Conservation (phyloP, 2,329 filamentous ascomycete genomes). For the Epichloe bromicola region DNA sequence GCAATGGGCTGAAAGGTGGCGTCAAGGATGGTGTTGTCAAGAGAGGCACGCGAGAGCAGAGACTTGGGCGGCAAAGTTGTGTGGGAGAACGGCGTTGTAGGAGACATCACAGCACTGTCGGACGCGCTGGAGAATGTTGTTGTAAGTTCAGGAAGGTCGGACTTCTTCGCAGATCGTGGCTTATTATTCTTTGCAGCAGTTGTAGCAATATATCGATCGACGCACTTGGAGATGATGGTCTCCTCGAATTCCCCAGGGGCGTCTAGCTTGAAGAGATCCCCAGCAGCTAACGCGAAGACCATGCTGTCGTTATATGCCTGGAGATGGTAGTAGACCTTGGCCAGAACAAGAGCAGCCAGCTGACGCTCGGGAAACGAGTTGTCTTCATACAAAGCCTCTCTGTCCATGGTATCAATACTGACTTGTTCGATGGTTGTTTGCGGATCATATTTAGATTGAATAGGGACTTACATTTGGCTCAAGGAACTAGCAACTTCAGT, state of each 20-base stretch:
- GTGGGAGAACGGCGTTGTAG: conserved; percentile 90
- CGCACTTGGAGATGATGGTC: conserved; percentile 96
- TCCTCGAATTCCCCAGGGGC: conserved; percentile 91
- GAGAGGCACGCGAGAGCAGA: conserved; percentile 70
- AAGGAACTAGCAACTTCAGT: conserved; percentile 89
- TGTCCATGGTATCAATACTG: conserved; percentile 25
- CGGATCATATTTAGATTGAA: not conserved
- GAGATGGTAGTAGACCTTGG: conserved; percentile 98
- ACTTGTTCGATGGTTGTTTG: not conserved
- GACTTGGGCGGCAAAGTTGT: conserved; percentile 89
- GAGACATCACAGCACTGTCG: conserved; percentile 65
- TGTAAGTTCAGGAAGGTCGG: conserved; percentile 54
- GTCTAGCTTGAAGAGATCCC: conserved; percentile 89
- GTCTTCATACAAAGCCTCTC: conserved; percentile 95
- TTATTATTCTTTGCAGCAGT: conserved; percentile 38
- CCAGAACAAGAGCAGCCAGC: conserved; percentile 83
- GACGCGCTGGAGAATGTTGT: conserved; percentile 62
- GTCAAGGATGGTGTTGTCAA: conserved; percentile 50
- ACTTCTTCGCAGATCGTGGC: conserved; percentile 28
- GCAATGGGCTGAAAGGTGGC: conserved; percentile 39
- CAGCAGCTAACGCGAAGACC: conserved; percentile 90
- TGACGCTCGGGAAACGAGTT: conserved; percentile 87
- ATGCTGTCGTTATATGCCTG: conserved; percentile 99
- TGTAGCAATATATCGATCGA: conserved; percentile 91
- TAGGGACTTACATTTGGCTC: conserved; percentile 64